Conservation (phyloP, 768 basidiomycete genomes). For the Auriscalpium microsporum region DNA sequence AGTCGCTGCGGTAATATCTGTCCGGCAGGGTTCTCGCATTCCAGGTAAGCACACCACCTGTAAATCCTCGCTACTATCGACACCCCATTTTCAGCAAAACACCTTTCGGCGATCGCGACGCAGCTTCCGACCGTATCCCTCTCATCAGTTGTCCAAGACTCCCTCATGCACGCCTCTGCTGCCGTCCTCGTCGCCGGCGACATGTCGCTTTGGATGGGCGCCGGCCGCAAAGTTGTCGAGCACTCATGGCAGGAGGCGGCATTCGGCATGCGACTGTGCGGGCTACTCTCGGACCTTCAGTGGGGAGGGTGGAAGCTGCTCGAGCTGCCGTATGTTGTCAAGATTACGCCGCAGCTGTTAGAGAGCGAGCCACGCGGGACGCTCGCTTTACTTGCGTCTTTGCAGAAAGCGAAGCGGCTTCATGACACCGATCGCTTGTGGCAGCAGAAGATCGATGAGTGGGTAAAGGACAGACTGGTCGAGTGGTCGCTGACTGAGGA, state of each 20-base stretch:
- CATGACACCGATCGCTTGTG: conserved; percentile 50
- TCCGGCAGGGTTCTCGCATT: conserved; percentile 65
- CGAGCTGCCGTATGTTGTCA: conserved; percentile 50
- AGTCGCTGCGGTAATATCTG: conserved; percentile 45
- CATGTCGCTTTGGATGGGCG: conserved; percentile 29
- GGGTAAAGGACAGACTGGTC: conserved; percentile 36
- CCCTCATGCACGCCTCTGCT: conserved; percentile 26
- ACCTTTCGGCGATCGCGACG: conserved; percentile 29
- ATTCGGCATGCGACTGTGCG: conserved; percentile 49
- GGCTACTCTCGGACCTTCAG: conserved; percentile 50
- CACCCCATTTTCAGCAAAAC: conserved; percentile 22
- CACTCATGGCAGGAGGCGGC: conserved; percentile 31
- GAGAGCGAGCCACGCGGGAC: conserved; percentile 34
- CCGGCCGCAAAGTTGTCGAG: conserved; percentile 49
- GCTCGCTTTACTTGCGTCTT: conserved; percentile 41
- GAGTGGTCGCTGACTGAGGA: conserved; percentile 32
- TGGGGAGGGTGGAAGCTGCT: conserved; percentile 78
- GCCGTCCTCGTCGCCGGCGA: conserved; percentile 35
- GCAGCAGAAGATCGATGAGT: conserved; percentile 44
- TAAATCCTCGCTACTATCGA: no score
- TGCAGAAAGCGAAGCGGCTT: conserved; percentile 43
- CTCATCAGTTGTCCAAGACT: conserved; percentile 19
- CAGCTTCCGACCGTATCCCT: conserved; percentile 22
- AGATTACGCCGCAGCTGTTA: conserved; percentile 38
- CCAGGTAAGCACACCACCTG: conserved; percentile 35